Evolutionary conservation across 2,329 filamentous ascomycete genomes (phyloP), one percentile per base, ranked within the genome.

Genomic region (Xylaria sp.): DNA sequence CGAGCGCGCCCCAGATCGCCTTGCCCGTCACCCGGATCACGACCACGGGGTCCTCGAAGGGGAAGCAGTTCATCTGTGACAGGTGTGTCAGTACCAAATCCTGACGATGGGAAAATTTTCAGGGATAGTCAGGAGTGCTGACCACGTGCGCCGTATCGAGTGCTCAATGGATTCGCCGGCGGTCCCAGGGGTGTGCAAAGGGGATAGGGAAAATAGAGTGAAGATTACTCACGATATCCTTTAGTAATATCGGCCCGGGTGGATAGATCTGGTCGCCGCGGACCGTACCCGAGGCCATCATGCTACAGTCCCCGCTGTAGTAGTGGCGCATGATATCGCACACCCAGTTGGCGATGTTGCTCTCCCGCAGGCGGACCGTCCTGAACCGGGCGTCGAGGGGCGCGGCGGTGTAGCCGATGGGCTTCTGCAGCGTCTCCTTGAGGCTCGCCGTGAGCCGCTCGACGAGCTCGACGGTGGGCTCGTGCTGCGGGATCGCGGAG

Each of bases 241-340:
- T 90, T 54, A 96, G 75, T 20, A 87, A 79, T 7, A 96, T 75
- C 0, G 92, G 78, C 0, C 92, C 92, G 0, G 91, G 90, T 0
- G 91, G 86, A 64, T 96, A 96, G 26, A 96, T 86, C 70, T 94
- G 90, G 66, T 96, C 92, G 1, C 91, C 92, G 13, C 92, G 84
- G 48, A 96, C 91, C 0, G 92, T 96, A 0, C 92, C 92, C 0
- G 89, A 82, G 0, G 90, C 91, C 86, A 96, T 94, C 58, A 96
- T 79, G 24, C 86, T 84, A 67, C 91, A 95, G 63, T 96, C 92
- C 0, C 90, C 86, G 4, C 79, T 75, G 69, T 96, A 91, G 68
- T 95, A 88, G 57, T 85, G 85, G 7, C 91, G 83, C 91, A 96
- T 96, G 20, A 97, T 81, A 68, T 97, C 92, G 72, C 90, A 94